phyloP scores from a whole-genome alignment of 495 filamentous ascomycete species.

The Mytilinidion resinicola region DNA sequence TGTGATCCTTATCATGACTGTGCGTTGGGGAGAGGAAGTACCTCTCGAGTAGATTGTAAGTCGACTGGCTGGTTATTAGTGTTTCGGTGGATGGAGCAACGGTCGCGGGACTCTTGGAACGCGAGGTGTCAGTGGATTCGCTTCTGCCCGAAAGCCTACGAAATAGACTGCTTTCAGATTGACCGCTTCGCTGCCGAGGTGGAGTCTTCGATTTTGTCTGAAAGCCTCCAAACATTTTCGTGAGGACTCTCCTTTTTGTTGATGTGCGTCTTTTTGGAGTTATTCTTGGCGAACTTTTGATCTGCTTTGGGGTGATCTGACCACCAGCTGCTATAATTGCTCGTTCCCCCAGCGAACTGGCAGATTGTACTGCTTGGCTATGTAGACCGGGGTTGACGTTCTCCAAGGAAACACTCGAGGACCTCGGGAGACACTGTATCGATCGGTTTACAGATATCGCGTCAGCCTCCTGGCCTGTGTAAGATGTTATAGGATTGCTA shows the following conservation, averaged over 20 bases:
- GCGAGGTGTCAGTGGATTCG: not conserved
- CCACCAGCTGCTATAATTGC: not conserved
- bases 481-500: not conserved
- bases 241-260: constrained; percentile 26
- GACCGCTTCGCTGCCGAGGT: constrained; percentile 6
- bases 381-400: not conserved
- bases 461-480: not conserved
- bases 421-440: not conserved
- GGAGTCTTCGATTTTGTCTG: constrained; percentile 10
- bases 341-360: not conserved
- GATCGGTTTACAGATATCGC: not conserved
- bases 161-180: constrained; percentile 18
- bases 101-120: not conserved
- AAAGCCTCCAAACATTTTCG: constrained; percentile 27
- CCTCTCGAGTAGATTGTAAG: not conserved
- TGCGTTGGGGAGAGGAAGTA: not conserved
- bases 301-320: not conserved
- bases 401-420: not conserved
- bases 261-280: constrained; percentile 16
- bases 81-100: not conserved
- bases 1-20: not conserved
- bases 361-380: not conserved
- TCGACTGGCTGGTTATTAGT: not conserved
- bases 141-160: constrained; percentile 19
- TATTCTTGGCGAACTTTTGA: not conserved